Percentiles rank a stretch among this genome's conserved stretches.
These are phyloP conservation scores for Ganoderma sp. DNA, from an alignment of 1,284 basidiomycete genomes.

Conservation along the genomic window DNA sequence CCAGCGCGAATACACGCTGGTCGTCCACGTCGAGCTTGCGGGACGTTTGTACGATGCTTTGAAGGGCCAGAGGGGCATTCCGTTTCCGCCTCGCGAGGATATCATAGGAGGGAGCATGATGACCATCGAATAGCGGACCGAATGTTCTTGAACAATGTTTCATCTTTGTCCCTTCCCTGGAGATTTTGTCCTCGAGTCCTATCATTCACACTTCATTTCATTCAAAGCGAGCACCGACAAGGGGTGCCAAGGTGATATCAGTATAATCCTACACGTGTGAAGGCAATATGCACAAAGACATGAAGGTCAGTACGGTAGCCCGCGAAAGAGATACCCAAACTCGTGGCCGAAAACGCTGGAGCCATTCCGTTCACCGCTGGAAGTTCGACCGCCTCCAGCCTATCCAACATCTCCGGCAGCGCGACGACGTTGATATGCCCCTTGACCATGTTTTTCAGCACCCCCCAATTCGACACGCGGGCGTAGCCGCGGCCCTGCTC, in stretches of 20 bases:
- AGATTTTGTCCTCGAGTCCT: too few species aligned
- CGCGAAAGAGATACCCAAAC: background rate
- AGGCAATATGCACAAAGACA: too few species aligned
- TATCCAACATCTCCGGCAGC: background rate
- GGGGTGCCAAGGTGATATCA: too few species aligned
- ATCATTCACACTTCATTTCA: too few species aligned
- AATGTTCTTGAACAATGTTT: background rate
- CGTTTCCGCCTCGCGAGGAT: background rate
- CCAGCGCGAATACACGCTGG: background rate
- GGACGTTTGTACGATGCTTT: background rate
- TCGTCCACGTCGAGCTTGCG: slow-evolving; percentile 10
- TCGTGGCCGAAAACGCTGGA: background rate
- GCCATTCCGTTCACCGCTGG: background rate
- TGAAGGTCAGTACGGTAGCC: too few species aligned
- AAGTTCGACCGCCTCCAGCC: background rate
- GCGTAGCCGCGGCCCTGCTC: background rate
- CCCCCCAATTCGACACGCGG: background rate
- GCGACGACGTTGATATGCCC: background rate
- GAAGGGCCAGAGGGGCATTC: background rate
- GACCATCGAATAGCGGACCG: background rate
- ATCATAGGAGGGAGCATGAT: background rate
- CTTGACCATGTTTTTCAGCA: background rate
- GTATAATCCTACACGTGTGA: too few species aligned
- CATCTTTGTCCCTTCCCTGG: too few species aligned
- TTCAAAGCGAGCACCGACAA: too few species aligned